Percentiles rank a stretch among this genome's conserved stretches.
Evolutionary conservation across 2,329 filamentous ascomycete species (phyloP).

Genomic region (Aspergillus sp.): DNA sequence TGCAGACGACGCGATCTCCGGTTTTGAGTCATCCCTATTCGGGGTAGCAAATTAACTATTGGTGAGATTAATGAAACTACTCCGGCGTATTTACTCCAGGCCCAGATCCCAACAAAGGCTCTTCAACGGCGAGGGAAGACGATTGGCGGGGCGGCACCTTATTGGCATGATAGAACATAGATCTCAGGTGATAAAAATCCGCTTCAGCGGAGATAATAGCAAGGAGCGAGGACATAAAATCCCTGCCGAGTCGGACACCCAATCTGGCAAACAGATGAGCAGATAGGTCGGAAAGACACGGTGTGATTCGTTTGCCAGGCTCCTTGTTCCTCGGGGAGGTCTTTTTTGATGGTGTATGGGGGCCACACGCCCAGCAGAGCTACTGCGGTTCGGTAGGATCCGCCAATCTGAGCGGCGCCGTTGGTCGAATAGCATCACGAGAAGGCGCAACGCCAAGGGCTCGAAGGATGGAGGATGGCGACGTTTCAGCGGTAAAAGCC

Average conservation of each 20-base stretch:
- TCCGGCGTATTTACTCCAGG: no score
- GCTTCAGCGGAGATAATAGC: no score
- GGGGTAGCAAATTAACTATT: not conserved
- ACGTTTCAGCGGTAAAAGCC: not conserved
- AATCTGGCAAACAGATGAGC: no score
- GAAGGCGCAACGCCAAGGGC: not conserved
- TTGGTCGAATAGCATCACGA: not conserved
- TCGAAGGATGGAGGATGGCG: not conserved
- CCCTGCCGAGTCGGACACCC: no score
- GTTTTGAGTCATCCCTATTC: not conserved
- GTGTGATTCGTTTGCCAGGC: not conserved
- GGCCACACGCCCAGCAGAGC: not conserved
- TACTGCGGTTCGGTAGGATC: not conserved
- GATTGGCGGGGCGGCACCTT: no score
- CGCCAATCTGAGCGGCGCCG: not conserved
- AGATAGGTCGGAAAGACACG: no score
- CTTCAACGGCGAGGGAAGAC: no score
- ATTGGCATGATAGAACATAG: no score
- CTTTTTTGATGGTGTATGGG: not conserved
- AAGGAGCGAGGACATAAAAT: no score
- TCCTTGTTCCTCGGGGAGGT: not conserved
- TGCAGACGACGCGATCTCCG: not conserved
- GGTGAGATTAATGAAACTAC: not conserved
- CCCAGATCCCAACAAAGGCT: no score
- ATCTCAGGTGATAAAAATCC: no score